A percentile compares a stretch with the other conserved stretches of the same genome.
phyloP scores from a whole-genome alignment of 805 yeast genomes.

The Cyberlindnera maritima region DNA sequence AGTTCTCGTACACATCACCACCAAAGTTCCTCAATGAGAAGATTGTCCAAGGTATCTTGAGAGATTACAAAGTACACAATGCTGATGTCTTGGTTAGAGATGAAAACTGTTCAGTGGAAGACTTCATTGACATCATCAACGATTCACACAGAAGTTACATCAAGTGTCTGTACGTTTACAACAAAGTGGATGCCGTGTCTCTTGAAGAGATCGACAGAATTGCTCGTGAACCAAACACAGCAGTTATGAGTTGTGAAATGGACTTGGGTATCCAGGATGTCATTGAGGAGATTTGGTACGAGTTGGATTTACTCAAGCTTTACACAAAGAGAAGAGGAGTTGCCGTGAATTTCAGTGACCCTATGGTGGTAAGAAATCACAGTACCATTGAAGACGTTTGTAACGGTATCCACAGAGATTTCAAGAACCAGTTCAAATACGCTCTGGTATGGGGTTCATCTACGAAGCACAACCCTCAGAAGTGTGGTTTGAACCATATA shows the following conservation, averaged over 20 bases:
- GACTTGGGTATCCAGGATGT: slow-evolving; percentile 85
- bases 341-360: slow-evolving; percentile 79
- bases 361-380: slow-evolving; percentile 81
- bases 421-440: slow-evolving; percentile 87
- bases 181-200: slow-evolving; percentile 93
- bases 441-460: slow-evolving; percentile 97
- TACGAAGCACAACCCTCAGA: slow-evolving; percentile 94
- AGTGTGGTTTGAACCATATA: slow-evolving; percentile 83
- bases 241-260: slow-evolving; percentile 89
- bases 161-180: slow-evolving; percentile 90
- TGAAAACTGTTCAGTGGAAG: slow-evolving; percentile 87
- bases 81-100: slow-evolving; percentile 92
- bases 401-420: slow-evolving; percentile 88
- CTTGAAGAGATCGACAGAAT: slow-evolving; percentile 90
- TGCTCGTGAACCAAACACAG: slow-evolving; percentile 90
- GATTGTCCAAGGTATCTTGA: slow-evolving; percentile 68
- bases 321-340: slow-evolving; percentile 88
- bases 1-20: slow-evolving; percentile 75
- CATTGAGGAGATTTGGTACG: slow-evolving; percentile 91
- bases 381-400: slow-evolving; percentile 85
- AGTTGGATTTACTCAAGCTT: slow-evolving; percentile 72
- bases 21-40: slow-evolving; percentile 81
- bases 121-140: slow-evolving; percentile 87
- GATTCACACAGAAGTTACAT: slow-evolving; percentile 84
- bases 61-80: slow-evolving; percentile 86